phyloP scores from a whole-genome alignment of 768 basidiomycete species.

The Boletus coccyginus region DNA sequence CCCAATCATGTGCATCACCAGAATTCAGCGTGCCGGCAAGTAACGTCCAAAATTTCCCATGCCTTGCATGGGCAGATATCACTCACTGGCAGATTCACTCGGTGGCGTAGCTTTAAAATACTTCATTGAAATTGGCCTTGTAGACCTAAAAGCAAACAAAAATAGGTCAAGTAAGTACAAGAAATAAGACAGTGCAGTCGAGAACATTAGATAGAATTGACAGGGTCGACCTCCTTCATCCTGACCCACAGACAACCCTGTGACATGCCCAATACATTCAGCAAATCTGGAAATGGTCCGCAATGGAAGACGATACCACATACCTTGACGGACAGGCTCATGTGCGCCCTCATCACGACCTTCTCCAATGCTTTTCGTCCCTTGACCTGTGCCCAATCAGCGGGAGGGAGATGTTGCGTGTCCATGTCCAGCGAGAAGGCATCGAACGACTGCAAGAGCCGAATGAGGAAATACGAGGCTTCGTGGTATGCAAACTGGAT shows the following conservation, averaged over 20 bases:
- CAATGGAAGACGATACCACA: neutral
- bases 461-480: conserved; percentile 51
- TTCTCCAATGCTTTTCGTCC: conserved; percentile 41
- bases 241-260: conserved; percentile 28
- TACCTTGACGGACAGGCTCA: conserved; percentile 45
- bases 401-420: conserved; percentile 33
- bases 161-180: neutral
- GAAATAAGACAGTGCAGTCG: neutral
- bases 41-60: no score
- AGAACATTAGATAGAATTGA: neutral
- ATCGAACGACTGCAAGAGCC: conserved; percentile 49
- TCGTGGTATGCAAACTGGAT: conserved; percentile 54
- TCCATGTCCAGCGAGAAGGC: conserved; percentile 35
- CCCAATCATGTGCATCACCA: no score
- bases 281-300: no score
- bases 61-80: no score
- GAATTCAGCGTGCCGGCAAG: no score
- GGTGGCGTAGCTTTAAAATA: no score
- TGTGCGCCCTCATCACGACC: conserved; percentile 36
- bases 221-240: conserved; percentile 18
- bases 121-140: no score
- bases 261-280: neutral
- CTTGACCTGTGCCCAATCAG: conserved; percentile 31
- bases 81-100: no score
- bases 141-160: no score